These are phyloP conservation scores for Boletus sp. DNA, from an alignment of 768 basidiomycete species.

Conservation along the genomic window DNA sequence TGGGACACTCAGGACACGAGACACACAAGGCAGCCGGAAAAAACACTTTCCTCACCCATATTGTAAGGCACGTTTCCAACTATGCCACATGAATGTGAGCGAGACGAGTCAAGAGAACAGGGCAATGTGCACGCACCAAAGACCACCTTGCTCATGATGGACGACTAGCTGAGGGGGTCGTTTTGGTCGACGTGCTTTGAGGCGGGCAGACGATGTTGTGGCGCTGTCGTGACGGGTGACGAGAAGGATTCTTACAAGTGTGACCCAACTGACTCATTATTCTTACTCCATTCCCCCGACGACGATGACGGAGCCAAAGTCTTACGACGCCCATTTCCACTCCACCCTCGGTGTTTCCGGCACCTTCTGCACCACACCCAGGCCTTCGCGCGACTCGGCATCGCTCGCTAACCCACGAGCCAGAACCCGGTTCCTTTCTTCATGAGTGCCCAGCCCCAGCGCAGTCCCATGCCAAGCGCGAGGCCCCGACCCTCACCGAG, in stretches of 20 bases:
- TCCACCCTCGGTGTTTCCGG: neutral
- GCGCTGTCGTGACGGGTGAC: constrained; percentile 16
- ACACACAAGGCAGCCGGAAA: neutral
- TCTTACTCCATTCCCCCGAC: neutral
- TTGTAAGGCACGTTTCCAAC: constrained; percentile 91
- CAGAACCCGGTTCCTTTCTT: neutral
- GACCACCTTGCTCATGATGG: constrained; percentile 64
- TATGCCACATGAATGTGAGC: constrained; percentile 24
- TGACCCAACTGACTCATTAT: neutral
- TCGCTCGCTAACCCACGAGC: neutral
- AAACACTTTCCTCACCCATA: constrained; percentile 63
- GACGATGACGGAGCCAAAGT: neutral
- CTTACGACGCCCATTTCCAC: neutral
- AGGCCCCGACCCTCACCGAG: neutral
- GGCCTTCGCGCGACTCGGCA: neutral
- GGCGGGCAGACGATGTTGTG: neutral
- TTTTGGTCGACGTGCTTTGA: neutral
- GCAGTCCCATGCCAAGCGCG: neutral
- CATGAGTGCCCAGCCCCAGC: neutral
- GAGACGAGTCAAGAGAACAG: neutral
- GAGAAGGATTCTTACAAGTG: neutral
- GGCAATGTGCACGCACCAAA: constrained; percentile 56
- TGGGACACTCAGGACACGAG: constrained; percentile 6
- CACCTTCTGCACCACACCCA: constrained; percentile 1
- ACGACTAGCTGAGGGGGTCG: neutral